Evolutionary conservation across 2,329 filamentous ascomycete genomes (phyloP), one percentile per base, ranked within the genome.

Genomic region (Bisporella sp.): DNA sequence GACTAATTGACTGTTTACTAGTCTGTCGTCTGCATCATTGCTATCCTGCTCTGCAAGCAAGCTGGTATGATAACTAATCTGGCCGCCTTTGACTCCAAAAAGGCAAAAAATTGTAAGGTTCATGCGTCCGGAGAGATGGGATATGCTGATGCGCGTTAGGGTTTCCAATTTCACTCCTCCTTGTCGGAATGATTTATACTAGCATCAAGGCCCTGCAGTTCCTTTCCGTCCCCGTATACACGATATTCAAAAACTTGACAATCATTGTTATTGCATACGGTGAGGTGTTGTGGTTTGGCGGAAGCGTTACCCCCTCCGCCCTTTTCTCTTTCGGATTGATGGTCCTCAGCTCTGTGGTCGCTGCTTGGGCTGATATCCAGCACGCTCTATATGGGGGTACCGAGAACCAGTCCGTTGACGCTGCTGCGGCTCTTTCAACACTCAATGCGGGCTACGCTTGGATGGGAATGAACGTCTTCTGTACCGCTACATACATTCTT

Each of bases 121-220:
- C 5, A 41, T 31, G 31, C 37, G 48, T 45, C 28, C 44, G 11
- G 11, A 12, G 44, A 7, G 13, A 32, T 7, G 45, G 30, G 41
- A 12, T 41, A 31, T 41, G 44, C 51, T 54, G 33, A 55, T 50
- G 49, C 41, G 49, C 13, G 9, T 45, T 62, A 95, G 89, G 91
- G 93, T 96, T 97, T 65, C 93, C 93, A 45, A 89, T 99, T 64
- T 95, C 93, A 51, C 76, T 96, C 49, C 87, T 97, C 55, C 84
- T 99, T 57, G 93, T 97, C 66, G 91, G 90, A 67, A 99, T 97
- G 93, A 97, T 99, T 71, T 99, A 97, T 73, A 97, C 93, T 49
- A 85, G 89, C 64, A 93, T 89, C 64, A 96, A 96, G 75, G 90
- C 93, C 21, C 82, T 99, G 43, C 90, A 96, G 71, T 97, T 85